Evolutionary conservation across 768 basidiomycete species (phyloP).

Genomic region (Royoungia palumana): DNA sequence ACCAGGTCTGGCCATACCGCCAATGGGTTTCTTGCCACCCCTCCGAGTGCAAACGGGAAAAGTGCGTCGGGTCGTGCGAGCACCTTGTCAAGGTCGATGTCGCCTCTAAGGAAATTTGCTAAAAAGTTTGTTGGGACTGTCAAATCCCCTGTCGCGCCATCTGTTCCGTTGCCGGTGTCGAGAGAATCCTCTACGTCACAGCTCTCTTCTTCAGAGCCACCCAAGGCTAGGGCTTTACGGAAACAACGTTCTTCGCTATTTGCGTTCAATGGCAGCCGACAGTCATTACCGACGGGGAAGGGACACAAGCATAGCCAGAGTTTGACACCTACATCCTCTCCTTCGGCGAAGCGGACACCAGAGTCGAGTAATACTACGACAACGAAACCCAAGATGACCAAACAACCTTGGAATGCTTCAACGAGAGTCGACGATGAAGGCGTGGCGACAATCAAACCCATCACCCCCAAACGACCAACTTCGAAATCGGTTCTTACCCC

Average conservation of each 20-base stretch:
- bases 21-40: conserved; percentile 65
- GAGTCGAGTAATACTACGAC: conserved; percentile 40
- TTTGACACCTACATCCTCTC: conserved; percentile 67
- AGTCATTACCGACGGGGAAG: conserved; percentile 52
- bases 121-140: conserved; percentile 57
- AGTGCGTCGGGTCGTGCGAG: conserved; percentile 39
- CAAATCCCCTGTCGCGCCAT: conserved; percentile 37
- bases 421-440: conserved; percentile 66
- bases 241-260: conserved; percentile 67
- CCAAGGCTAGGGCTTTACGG: conserved; percentile 35
- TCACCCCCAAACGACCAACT: conserved; percentile 47
- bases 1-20: conserved; percentile 55
- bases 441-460: conserved; percentile 43
- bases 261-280: conserved; percentile 41
- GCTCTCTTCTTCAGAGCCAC: conserved; percentile 54
- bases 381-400: conserved; percentile 37
- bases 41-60: conserved; percentile 47
- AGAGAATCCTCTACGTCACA: conserved; percentile 38
- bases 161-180: conserved; percentile 46
- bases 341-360: conserved; percentile 36
- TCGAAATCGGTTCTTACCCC: conserved; percentile 48
- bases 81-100: conserved; percentile 69
- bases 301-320: conserved; percentile 70
- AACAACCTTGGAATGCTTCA: conserved; percentile 77
- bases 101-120: conserved; percentile 77